Evolutionary conservation across 768 basidiomycete genomes (phyloP).

Genomic region (Tricholoma matsutake): DNA sequence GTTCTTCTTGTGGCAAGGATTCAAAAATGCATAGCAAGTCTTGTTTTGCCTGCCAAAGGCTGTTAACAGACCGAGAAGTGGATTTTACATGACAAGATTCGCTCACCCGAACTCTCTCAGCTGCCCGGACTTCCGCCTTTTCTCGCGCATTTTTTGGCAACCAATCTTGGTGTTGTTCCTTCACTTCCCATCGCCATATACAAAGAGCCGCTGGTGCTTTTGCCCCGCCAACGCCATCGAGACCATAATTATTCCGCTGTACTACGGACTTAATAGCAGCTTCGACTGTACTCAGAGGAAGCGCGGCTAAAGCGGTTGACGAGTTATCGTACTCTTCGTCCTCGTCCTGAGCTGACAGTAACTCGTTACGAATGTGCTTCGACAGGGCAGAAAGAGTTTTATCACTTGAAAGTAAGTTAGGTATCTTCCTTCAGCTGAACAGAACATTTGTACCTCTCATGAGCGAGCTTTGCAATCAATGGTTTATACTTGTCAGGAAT

Average conservation of each 20-base stretch:
- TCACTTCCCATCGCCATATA: conserved; percentile 88
- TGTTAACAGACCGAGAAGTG: conserved; percentile 1
- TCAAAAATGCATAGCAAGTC: conserved; percentile 54
- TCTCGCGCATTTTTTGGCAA: conserved; percentile 64
- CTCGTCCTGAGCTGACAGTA: conserved; percentile 64
- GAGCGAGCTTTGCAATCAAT: conserved; percentile 76
- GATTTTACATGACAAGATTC: background rate
- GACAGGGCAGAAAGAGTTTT: conserved; percentile 60
- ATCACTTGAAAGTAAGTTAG: conserved; percentile 49
- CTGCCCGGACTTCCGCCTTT: conserved; percentile 55
- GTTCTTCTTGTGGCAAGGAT: conserved; percentile 55
- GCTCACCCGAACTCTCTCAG: conserved; percentile 65
- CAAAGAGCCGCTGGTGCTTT: conserved; percentile 63
- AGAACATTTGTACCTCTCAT: conserved; percentile 66
- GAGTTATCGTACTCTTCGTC: conserved; percentile 42
- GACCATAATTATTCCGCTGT: conserved; percentile 76
- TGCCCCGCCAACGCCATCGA: conserved; percentile 49
- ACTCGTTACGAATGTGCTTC: conserved; percentile 65
- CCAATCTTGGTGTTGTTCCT: conserved; percentile 53
- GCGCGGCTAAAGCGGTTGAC: conserved; percentile 32
- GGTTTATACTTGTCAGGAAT: conserved; percentile 72
- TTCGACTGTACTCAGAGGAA: conserved; percentile 59
- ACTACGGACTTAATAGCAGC: conserved; percentile 60
- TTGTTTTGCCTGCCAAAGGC: conserved; percentile 50
- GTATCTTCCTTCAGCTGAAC: background rate